Conservation (phyloP, 257 asterid species). For the Cordia subcordata region DNA sequence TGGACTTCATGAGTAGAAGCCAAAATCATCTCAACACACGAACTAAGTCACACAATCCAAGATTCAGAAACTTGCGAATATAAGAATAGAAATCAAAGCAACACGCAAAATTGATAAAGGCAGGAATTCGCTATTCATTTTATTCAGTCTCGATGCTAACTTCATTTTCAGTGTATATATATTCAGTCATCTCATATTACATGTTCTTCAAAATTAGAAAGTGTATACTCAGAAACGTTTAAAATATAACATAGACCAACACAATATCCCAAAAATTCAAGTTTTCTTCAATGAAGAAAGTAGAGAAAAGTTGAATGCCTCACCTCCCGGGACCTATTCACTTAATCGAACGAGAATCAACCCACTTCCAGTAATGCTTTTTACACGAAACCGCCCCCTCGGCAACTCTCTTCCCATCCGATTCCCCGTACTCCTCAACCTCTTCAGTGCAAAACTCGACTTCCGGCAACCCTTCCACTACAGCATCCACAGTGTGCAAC, state of each 20-base stretch:
- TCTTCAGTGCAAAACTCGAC: conserved; percentile 85
- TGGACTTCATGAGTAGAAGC: no score
- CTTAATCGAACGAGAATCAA: conserved; percentile 49
- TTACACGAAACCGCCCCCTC: conserved; percentile 74
- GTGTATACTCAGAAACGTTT: not conserved
- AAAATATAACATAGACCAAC: not conserved
- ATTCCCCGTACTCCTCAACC: conserved; percentile 53
- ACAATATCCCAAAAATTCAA: not conserved
- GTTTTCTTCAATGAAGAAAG: not conserved
- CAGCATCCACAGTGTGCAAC: conserved; percentile 72
- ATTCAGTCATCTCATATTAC: not conserved
- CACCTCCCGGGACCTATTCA: not conserved
- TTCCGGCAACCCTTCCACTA: conserved; percentile 76
- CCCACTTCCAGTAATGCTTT: conserved; percentile 95
- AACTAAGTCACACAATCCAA: not conserved
- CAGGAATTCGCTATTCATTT: not conserved
- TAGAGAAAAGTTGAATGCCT: not conserved
- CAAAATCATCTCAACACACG: no score
- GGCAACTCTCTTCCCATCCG: conserved; percentile 31
- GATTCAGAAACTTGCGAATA: not conserved
- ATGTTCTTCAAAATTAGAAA: not conserved
- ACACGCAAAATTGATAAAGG: not conserved
- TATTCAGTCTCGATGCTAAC: not conserved
- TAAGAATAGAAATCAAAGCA: not conserved
- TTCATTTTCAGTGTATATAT: no score